A percentile compares a stretch with the other conserved stretches of the same genome.
Conservation (phyloP, 495 filamentous ascomycete genomes). For the Oidiodendron maius region DNA sequence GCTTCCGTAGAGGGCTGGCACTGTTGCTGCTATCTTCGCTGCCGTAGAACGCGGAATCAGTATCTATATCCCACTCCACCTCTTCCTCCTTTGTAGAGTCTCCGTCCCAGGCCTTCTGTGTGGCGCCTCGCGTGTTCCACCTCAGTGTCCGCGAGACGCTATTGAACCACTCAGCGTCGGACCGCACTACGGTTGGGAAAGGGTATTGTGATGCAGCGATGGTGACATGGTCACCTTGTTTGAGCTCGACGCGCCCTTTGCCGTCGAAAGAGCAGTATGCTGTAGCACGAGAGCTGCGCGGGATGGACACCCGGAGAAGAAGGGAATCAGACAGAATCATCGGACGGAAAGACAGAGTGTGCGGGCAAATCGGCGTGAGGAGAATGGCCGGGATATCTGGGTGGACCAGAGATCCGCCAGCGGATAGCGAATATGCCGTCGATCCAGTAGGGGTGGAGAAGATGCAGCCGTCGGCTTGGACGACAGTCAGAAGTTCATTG, state of each 20-base stretch:
- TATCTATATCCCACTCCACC: slow-evolving; percentile 76
- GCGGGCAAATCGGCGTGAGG: slow-evolving; percentile 94
- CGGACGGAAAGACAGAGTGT: slow-evolving; percentile 92
- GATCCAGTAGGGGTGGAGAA: slow-evolving; percentile 94
- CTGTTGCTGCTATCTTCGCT: slow-evolving; percentile 55
- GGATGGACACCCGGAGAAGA: slow-evolving; percentile 81
- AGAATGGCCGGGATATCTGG: slow-evolving; percentile 97
- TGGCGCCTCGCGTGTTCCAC: slow-evolving; percentile 85
- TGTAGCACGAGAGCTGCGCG: slow-evolving; percentile 75
- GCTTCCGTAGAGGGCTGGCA: slow-evolving; percentile 60
- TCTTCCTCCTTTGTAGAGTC: slow-evolving; percentile 40
- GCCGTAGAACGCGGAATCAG: slow-evolving; percentile 62
- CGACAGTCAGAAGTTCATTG: slow-evolving; percentile 84
- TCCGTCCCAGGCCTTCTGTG: slow-evolving; percentile 64
- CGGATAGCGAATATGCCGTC: slow-evolving; percentile 93
- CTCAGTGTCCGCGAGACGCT: slow-evolving; percentile 82
- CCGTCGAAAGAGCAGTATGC: slow-evolving; percentile 97
- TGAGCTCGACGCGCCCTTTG: slow-evolving; percentile 87
- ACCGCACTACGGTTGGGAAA: slow-evolving; percentile 85
- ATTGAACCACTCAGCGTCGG: slow-evolving; percentile 87
- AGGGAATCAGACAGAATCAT: slow-evolving; percentile 98
- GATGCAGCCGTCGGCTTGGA: slow-evolving; percentile 95
- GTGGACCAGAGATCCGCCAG: slow-evolving; percentile 91
- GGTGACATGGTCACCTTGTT: slow-evolving; percentile 87
- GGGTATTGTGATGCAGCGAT: slow-evolving; percentile 92